Conservation (phyloP, 2,329 filamentous ascomycete genomes). For the Pseudogymnoascus destructans region DNA sequence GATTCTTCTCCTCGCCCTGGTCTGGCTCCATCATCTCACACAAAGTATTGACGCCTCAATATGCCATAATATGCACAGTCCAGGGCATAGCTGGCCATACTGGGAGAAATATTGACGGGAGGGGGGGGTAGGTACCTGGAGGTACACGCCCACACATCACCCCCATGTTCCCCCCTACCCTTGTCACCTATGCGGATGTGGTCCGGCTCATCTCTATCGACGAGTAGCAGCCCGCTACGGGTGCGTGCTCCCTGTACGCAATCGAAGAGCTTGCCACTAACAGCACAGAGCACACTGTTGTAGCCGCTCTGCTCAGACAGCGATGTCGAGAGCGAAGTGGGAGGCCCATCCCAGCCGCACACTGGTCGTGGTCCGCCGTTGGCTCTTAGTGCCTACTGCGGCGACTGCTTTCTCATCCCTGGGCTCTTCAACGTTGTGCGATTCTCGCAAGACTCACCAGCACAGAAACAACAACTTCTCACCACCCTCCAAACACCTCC, state of each 20-base stretch:
- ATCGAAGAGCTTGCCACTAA: constrained; percentile 28
- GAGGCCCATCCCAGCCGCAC: not conserved
- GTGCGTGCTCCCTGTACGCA: constrained; percentile 1
- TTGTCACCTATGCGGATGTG: not conserved
- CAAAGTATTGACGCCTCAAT: constrained; percentile 6
- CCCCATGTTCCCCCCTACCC: constrained; percentile 8
- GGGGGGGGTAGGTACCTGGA: not conserved
- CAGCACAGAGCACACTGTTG: constrained; percentile 30
- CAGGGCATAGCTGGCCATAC: not conserved
- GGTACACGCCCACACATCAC: not conserved
- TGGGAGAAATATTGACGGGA: not conserved
- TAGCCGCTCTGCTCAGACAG: constrained; percentile 31
- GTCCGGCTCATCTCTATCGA: constrained; percentile 9
- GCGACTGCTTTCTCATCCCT: not conserved
- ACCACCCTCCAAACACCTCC: not conserved
- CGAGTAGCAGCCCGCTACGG: not conserved
- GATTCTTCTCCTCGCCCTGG: not conserved
- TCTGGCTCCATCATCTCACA: constrained; percentile 1
- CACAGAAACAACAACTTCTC: constrained; percentile 16
- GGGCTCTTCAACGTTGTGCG: not conserved
- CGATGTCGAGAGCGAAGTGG: constrained; percentile 15
- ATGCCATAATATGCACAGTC: not conserved
- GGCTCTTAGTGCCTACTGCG: constrained; percentile 2
- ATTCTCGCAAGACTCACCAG: constrained; percentile 3
- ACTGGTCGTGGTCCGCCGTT: constrained; percentile 2